phyloP scores from a whole-genome alignment of 176 grass and related monocot genomes.

The bread wheat (Triticum aestivum) region IWGSC_CS_RefSeq_v2.1 NC_057808.1:347723565-347724064 shows the following conservation, averaged over 20 bases:
- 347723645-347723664: too few relatives aligned
- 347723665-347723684: too few relatives aligned
- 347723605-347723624: too few relatives aligned
- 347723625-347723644: too few relatives aligned
- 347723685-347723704: too few relatives aligned
- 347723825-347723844: neutral
- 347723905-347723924: neutral
- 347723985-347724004: constrained; percentile 32
- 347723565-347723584: too few relatives aligned
- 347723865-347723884: neutral
- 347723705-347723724: too few relatives aligned
- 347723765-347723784: neutral
- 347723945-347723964: constrained; percentile 28
- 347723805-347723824: neutral
- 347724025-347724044: constrained; percentile 32
- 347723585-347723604: too few relatives aligned
- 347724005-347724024: constrained; percentile 36
- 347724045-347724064: constrained; percentile 37
- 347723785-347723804: neutral
- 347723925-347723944: constrained; percentile 20
- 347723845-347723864: neutral
- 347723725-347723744: too few relatives aligned
- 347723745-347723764: too few relatives aligned
- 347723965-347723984: neutral
- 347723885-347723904: neutral